Evolutionary conservation across 2,329 filamentous ascomycete genomes (phyloP), one percentile per base, ranked within the genome.

Genomic region (Alternaria sp.): DNA sequence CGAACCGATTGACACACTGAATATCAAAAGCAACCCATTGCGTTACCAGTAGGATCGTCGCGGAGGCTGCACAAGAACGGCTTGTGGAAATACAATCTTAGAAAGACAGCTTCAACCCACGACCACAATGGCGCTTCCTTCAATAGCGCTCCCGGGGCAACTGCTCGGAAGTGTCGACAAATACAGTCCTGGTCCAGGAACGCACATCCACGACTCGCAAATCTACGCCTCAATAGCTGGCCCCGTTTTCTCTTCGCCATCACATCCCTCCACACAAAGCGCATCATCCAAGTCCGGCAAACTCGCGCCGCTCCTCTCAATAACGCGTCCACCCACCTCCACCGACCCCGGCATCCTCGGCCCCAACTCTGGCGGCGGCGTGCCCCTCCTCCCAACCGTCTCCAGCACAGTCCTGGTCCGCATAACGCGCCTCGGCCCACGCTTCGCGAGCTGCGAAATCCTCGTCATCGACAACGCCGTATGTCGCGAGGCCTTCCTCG

Each of bases 141-240:
- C 76, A 5, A 62, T 93, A 70, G 92, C 90, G 58, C 86, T 96
- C 51, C 96, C 96, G 11, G 96, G 96, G 77, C 92, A 96, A 78
- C 83, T 89, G 49, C 87, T 99, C 44, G 94, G 92, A 28, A 82
- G 90, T 17, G 81, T 85, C 17, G 83, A 86, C 59, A 87, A 88
- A 69, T 94, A 91, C 80, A 81, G 86, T 44, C 87, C 93, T 26
- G 95, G 95, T 13, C 85, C 92, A 11, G 96, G 95, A 69, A 97
- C 93, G 0, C 93, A 98, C 80, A 85, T 97, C 69, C 87, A 93
- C 81, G 85, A 91, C 67, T 85, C 88, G 66, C 87, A 90, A 62
- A 87, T 97, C 70, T 91, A 91, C 79, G 90, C 94, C 63, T 97
- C 94, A 19, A 89, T 97, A 65, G 87, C 93, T 54, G 95, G 94